Evolutionary conservation across 2,329 filamentous ascomycete genomes (phyloP), one percentile per base, ranked within the genome.

Genomic region (Fusarium torreyae): DNA sequence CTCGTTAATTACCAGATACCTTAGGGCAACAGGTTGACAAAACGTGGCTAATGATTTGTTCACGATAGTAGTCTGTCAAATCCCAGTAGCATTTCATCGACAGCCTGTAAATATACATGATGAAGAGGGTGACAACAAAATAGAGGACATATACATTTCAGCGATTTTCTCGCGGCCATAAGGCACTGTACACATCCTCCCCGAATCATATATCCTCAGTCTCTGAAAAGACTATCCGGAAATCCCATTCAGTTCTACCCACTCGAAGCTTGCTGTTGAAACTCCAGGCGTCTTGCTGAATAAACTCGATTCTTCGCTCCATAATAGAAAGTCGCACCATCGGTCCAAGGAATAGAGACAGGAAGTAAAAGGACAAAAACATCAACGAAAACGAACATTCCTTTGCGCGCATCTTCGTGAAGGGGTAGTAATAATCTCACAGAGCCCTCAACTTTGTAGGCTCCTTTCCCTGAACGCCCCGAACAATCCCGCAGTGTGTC

Each of bases 401-500:
- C 74, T 66, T 68, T 74, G 66, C 63, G 51, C 72, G 69, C 72
- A 75, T 66, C 71, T 59, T 68, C 73, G 63, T 75, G 48, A 70
- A 70, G 49, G 69, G 65, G 63, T 60, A 66, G 65, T 64, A 66
- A 40, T 66, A 57, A 74, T 69, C 61, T 67, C 71, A 72, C 60
- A 61, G 60, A 67, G 66, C 71, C 69, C 58, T 66, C 69, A 75
- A 63, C 68, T 73, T 71, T 70, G 71, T 70, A 63, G 67, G 60
- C 71, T 58, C 69, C 69, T 75, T 72, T 75, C 67, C 72, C 64
- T 69, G 48, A 74, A 74, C 72, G 72, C 72, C 72, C 69, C 57
- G 49, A 72, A 71, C 67, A 69, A 72, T 74, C 67, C 69, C 72
- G 66, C 63, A 71, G 62, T 73, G 66, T 73, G 60, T 74, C 71